A percentile compares a stretch with the other conserved stretches of the same genome.
These are phyloP conservation scores for Suillus cothurnatus DNA, from an alignment of 768 basidiomycete genomes.

Conservation along the genomic window DNA sequence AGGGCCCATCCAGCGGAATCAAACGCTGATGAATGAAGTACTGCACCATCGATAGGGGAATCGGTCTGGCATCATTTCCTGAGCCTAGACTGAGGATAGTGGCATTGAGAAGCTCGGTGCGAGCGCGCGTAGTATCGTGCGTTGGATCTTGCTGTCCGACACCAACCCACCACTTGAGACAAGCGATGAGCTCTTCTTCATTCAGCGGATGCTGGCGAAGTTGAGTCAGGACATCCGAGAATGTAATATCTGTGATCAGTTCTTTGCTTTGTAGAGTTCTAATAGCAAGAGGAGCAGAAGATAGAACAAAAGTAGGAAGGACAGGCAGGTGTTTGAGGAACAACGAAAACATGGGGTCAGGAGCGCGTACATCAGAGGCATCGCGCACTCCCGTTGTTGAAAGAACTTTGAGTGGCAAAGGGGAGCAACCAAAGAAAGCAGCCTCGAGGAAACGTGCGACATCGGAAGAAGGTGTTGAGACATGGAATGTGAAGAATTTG, in stretches of 20 bases:
- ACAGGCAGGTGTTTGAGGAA: slow-evolving; percentile 83
- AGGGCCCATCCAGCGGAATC: slow-evolving; percentile 76
- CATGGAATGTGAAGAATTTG: slow-evolving; percentile 87
- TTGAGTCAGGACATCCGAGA: slow-evolving; percentile 82
- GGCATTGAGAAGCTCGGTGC: slow-evolving; percentile 66
- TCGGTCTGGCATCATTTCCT: slow-evolving; percentile 51
- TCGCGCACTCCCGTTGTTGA: slow-evolving; percentile 73
- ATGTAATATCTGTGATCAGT: slow-evolving; percentile 73
- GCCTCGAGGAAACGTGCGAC: slow-evolving; percentile 72
- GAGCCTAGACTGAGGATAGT: slow-evolving; percentile 57
- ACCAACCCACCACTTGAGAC: slow-evolving; percentile 83
- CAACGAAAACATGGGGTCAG: slow-evolving; percentile 64
- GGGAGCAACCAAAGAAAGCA: slow-evolving; percentile 75
- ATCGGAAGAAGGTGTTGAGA: slow-evolving; percentile 83
- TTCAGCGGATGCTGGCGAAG: slow-evolving; percentile 68
- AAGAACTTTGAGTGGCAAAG: slow-evolving; percentile 64
- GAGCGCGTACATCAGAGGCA: slow-evolving; percentile 69
- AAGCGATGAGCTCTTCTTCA: slow-evolving; percentile 76
- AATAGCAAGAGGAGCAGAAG: slow-evolving; percentile 61
- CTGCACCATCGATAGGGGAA: slow-evolving; percentile 70
- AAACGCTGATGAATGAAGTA: slow-evolving; percentile 70
- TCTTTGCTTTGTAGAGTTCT: slow-evolving; percentile 59
- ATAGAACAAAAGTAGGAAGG: slow-evolving; percentile 61
- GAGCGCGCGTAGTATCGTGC: slow-evolving; percentile 46
- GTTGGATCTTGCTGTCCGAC: slow-evolving; percentile 39